phyloP scores from a whole-genome alignment of 768 basidiomycete genomes.

The Macrocybe gigantea region DNA sequence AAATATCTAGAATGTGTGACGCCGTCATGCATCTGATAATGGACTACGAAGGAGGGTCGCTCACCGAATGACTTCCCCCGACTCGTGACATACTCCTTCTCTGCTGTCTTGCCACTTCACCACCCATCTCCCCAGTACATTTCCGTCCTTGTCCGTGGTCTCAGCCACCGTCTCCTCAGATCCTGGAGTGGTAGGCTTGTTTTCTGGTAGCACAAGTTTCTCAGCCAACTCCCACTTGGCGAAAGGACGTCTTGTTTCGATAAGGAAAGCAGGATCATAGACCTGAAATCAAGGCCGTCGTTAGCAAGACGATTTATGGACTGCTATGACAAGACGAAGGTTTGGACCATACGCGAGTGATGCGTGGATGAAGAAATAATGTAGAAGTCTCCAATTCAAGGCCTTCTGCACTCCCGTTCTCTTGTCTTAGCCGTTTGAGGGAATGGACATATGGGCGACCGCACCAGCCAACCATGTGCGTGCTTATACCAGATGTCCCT shows the following conservation, averaged over 20 bases:
- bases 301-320: not conserved
- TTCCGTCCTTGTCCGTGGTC: slow-evolving; percentile 52
- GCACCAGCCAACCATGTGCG: slow-evolving; percentile 65
- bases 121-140: slow-evolving; percentile 69
- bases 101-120: slow-evolving; percentile 70
- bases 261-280: slow-evolving; percentile 69
- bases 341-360: slow-evolving; percentile 46
- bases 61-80: slow-evolving; percentile 66
- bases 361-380: slow-evolving; percentile 49
- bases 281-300: slow-evolving; percentile 25
- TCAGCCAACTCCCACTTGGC: slow-evolving; percentile 78
- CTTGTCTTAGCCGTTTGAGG: slow-evolving; percentile 45
- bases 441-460: slow-evolving; percentile 70
- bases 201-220: slow-evolving; percentile 40
- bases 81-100: slow-evolving; percentile 52
- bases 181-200: slow-evolving; percentile 32
- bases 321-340: not conserved
- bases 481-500: slow-evolving; percentile 68
- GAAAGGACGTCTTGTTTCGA: slow-evolving; percentile 61
- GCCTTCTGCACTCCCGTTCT: slow-evolving; percentile 39
- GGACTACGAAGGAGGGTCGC: slow-evolving; percentile 14
- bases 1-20: slow-evolving; percentile 26
- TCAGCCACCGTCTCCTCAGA: slow-evolving; percentile 79
- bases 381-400: slow-evolving; percentile 70
- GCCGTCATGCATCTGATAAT: not conserved